Base-by-base conservation (phyloP, 352 stramenopile genomes). In the Elongisporangium anandrum region DNA sequence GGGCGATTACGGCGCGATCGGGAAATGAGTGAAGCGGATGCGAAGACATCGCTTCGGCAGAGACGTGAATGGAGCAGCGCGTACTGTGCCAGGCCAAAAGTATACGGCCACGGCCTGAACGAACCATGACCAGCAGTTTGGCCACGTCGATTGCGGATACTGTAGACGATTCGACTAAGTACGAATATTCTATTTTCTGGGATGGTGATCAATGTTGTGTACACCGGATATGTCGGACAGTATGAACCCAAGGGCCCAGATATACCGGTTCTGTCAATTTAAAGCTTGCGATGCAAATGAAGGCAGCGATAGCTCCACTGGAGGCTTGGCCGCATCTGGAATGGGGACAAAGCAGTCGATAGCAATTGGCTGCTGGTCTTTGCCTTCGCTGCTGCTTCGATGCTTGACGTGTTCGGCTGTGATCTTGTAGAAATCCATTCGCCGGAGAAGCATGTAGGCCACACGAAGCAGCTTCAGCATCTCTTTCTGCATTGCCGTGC, bases 401-500 rank as follows among this genome's bases (percentile, higher is more conserved):
- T 75, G 61, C 26, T 75, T 75, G 49, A 69, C 63, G 17, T 81
- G 73, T 1, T 66, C 69, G 15, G 63, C 72, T 20, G 52, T 63
- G 50, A 87, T 53, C 52, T 71, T 79, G 56, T 68, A 72, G 29
- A 87, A 84, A 38, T 71, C 64, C 23, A 65, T 62, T n/a, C 77
- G 73, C 13, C 67, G 52, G 17, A 87, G 60, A 49, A 87, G 58
- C 64, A 79, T 71, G 69, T 87, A 85, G 19, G 73, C 67, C 15
- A 84, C 68, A 12, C 75, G 68, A 39, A 84, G 70, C 54, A 85
- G 52, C 60, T 78, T 64, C 26, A 79, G 39, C 7, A 72, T 59
- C 53, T 86, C 73, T 56, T 79, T 81, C 75, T 84, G 64, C 20
- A 15, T 41, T 41, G 45, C 45, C 56, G 22, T 20, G 7, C 49